A percentile compares a stretch with the other conserved stretches of the same genome.
phyloP scores from a whole-genome alignment of 2,329 filamentous ascomycete species.

The Stagonosporopsis rhizophila region DNA sequence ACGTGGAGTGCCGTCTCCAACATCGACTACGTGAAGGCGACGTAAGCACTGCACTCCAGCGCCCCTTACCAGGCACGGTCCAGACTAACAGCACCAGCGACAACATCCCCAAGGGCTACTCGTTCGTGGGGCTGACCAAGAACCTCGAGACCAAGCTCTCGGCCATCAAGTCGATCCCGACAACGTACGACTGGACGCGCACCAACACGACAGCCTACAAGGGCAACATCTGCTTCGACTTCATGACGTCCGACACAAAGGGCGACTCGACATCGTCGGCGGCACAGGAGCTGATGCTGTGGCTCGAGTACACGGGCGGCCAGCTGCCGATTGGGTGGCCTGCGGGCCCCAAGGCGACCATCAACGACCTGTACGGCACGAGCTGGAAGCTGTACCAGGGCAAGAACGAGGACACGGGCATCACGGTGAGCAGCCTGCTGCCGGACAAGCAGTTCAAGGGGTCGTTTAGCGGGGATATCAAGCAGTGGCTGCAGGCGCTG shows the following conservation, averaged over 20 bases:
- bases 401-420: slow-evolving; percentile 53
- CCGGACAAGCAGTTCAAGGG: slow-evolving; percentile 50
- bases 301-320: slow-evolving; percentile 55
- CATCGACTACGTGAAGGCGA: slow-evolving; percentile 44
- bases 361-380: slow-evolving; percentile 44
- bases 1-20: slow-evolving; percentile 51
- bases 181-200: slow-evolving; percentile 51
- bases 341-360: slow-evolving; percentile 22
- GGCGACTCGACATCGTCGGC: slow-evolving; percentile 52
- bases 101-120: slow-evolving; percentile 55
- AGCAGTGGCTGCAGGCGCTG: slow-evolving; percentile 52
- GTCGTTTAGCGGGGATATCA: slow-evolving; percentile 50
- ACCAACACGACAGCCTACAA: slow-evolving; percentile 53
- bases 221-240: slow-evolving; percentile 55
- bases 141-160: slow-evolving; percentile 51
- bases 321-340: slow-evolving; percentile 55
- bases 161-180: slow-evolving; percentile 51
- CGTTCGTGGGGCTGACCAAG: slow-evolving; percentile 54
- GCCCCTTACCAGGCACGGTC: no score
- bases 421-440: slow-evolving; percentile 52
- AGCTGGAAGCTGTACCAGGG: slow-evolving; percentile 55
- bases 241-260: slow-evolving; percentile 54
- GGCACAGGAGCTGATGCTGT: slow-evolving; percentile 56
- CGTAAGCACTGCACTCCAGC: slow-evolving; percentile 17
- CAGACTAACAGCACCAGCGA: slow-evolving; percentile 26